These are phyloP conservation scores for Magnusiomyces tetraspermus DNA, from an alignment of 1,139 yeast genomes.

Conservation along the genomic window DNA sequence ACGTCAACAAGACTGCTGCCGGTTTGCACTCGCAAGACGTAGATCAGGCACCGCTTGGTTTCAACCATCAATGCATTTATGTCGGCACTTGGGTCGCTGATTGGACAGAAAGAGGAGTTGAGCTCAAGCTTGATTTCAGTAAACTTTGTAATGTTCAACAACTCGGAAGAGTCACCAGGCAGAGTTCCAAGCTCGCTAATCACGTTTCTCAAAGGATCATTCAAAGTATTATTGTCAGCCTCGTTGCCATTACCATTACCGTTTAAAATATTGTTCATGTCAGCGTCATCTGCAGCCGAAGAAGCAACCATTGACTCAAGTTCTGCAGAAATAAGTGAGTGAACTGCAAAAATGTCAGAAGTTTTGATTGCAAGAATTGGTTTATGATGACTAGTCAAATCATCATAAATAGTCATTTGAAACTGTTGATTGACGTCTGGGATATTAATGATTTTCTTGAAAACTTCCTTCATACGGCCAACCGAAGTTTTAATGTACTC, in stretches of 20 bases:
- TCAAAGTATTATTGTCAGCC: background rate
- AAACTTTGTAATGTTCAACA: constrained; percentile 34
- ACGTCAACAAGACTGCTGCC: constrained; percentile 66
- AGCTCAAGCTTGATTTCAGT: constrained; percentile 36
- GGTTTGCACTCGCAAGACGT: constrained; percentile 71
- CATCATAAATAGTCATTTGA: constrained; percentile 59
- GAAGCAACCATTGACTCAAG: constrained; percentile 39
- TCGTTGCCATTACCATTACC: background rate
- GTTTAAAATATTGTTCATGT: background rate
- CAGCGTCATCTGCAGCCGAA: constrained; percentile 27
- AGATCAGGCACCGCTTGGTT: constrained; percentile 70
- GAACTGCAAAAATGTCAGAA: constrained; percentile 55
- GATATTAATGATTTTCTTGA: constrained; percentile 44
- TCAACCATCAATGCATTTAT: constrained; percentile 52
- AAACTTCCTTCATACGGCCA: constrained; percentile 39
- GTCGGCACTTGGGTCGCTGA: constrained; percentile 35
- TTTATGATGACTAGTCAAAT: constrained; percentile 55
- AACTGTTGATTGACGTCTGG: constrained; percentile 52
- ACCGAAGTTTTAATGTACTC: constrained; percentile 50
- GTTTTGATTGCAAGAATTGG: constrained; percentile 56
- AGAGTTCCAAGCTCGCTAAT: constrained; percentile 36
- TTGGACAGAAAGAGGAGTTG: constrained; percentile 34
- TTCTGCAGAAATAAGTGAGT: constrained; percentile 47
- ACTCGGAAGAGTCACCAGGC: constrained; percentile 38
- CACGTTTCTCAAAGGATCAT: constrained; percentile 47